A percentile compares a stretch with the other conserved stretches of the same genome.
Conservation (phyloP, 768 basidiomycete genomes). For the Galerina sulciceps region DNA sequence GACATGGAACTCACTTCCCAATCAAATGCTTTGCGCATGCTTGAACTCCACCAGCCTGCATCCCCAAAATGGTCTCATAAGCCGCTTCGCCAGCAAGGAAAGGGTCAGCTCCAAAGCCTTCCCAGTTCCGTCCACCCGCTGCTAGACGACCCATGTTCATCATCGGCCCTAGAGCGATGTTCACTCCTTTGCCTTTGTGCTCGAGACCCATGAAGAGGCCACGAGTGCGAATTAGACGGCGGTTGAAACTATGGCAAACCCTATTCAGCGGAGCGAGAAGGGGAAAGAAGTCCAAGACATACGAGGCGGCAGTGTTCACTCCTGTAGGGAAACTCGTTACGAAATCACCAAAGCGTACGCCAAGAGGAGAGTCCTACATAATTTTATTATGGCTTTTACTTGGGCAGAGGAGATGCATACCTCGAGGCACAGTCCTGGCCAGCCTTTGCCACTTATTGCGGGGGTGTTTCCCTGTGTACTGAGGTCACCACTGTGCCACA, state of each 20-base stretch:
- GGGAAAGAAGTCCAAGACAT: conserved; percentile 24
- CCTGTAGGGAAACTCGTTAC: conserved; percentile 85
- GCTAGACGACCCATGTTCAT: conserved; percentile 87
- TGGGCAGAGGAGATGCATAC: conserved; percentile 29
- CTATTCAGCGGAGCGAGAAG: not conserved
- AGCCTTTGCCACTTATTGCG: conserved; percentile 49
- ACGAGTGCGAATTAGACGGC: conserved; percentile 73
- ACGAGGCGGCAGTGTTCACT: conserved; percentile 83
- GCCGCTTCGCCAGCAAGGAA: conserved; percentile 80
- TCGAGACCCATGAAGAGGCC: conserved; percentile 84
- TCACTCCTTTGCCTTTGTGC: conserved; percentile 81
- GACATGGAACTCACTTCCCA: conserved; percentile 58
- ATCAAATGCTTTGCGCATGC: conserved; percentile 87
- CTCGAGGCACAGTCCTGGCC: conserved; percentile 76
- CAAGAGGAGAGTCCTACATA: conserved; percentile 69
- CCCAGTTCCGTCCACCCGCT: conserved; percentile 89
- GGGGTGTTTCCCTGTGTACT: conserved; percentile 58
- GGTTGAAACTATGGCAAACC: conserved; percentile 61
- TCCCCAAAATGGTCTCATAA: conserved; percentile 81
- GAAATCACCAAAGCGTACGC: conserved; percentile 75
- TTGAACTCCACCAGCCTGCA: conserved; percentile 81
- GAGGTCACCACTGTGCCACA: not conserved
- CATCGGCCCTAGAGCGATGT: conserved; percentile 81
- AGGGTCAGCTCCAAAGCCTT: conserved; percentile 94
- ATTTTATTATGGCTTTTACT: not conserved